Percentiles rank a stretch among this genome's conserved stretches.
phyloP scores from a whole-genome alignment of 2,329 filamentous ascomycete genomes.

The Aspergillus costaricaensis region DNA sequence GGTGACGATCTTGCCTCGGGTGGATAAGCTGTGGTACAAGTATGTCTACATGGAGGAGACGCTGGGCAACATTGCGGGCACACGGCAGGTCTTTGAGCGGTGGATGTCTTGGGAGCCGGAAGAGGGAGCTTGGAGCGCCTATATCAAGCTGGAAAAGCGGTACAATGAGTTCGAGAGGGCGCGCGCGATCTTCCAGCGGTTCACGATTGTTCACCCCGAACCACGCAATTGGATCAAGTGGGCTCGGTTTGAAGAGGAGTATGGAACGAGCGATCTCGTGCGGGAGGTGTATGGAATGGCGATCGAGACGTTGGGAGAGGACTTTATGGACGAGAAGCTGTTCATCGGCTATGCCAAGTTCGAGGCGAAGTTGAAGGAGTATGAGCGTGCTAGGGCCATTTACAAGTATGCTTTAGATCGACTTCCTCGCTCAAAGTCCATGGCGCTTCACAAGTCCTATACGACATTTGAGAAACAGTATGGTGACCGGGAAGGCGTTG shows the following conservation, averaged over 20 bases:
- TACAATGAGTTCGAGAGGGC: constrained; percentile 90
- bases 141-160: constrained; percentile 95
- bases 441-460: constrained; percentile 85
- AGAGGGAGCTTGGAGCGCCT: constrained; percentile 91
- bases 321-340: constrained; percentile 93
- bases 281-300: constrained; percentile 87
- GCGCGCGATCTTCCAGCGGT: constrained; percentile 84
- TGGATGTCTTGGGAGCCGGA: constrained; percentile 99
- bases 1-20: constrained; percentile 84
- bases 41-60: constrained; percentile 99
- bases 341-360: constrained; percentile 96
- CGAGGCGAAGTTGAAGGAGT: constrained; percentile 92
- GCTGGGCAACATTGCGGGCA: constrained; percentile 88
- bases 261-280: constrained; percentile 86
- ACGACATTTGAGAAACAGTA: constrained; percentile 99
- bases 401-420: constrained; percentile 96
- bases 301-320: constrained; percentile 85
- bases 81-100: constrained; percentile 89
- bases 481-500: constrained; percentile 87
- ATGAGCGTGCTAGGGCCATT: constrained; percentile 88
- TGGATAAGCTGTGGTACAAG: constrained; percentile 99
- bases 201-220: constrained; percentile 90
- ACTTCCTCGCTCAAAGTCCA: constrained; percentile 82
- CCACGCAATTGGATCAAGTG: constrained; percentile 98
- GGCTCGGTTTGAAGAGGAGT: constrained; percentile 96